Percentiles rank a stretch among this genome's conserved stretches.
Evolutionary conservation across 2,329 filamentous ascomycete genomes (phyloP).

Genomic region (Cercospora nicotianae): DNA sequence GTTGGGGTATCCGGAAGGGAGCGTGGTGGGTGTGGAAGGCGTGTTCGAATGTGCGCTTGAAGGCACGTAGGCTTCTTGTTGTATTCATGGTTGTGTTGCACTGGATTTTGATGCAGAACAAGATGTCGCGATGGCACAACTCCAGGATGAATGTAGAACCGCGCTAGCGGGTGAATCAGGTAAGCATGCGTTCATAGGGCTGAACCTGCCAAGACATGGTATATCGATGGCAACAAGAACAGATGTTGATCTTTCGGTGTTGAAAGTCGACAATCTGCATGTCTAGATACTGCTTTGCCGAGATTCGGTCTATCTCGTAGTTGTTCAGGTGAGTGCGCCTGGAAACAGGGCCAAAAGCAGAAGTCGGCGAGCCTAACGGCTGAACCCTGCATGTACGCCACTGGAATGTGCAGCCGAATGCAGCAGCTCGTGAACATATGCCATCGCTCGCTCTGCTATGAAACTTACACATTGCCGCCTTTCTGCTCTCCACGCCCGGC

Average conservation of each 20-base stretch:
- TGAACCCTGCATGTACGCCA: not conserved
- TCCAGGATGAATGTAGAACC: slow-evolving; percentile 6
- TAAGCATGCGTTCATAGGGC: slow-evolving; percentile 11
- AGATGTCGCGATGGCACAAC: not conserved
- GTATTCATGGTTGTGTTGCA: slow-evolving; percentile 16
- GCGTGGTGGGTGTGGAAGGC: slow-evolving; percentile 39
- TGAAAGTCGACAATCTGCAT: not conserved
- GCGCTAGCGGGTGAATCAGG: slow-evolving; percentile 2
- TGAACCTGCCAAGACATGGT: not conserved
- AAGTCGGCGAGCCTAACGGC: not conserved
- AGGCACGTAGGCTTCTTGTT: slow-evolving; percentile 37
- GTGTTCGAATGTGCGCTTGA: slow-evolving; percentile 34
- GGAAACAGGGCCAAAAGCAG: not conserved
- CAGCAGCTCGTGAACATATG: not conserved
- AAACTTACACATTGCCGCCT: not conserved
- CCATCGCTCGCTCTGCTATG: not conserved
- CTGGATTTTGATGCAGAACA: not conserved
- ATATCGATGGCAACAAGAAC: not conserved
- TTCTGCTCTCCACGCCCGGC: not conserved
- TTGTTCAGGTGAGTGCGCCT: not conserved
- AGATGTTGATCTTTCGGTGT: not conserved
- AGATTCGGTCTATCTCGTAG: not conserved
- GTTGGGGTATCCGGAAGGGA: slow-evolving; percentile 7
- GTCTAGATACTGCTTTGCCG: too few relatives aligned
- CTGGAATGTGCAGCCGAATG: not conserved